A percentile compares a stretch with the other conserved stretches of the same genome.
phyloP scores from a whole-genome alignment of 2,329 filamentous ascomycete genomes.

The Hypoxylon sp. region DNA sequence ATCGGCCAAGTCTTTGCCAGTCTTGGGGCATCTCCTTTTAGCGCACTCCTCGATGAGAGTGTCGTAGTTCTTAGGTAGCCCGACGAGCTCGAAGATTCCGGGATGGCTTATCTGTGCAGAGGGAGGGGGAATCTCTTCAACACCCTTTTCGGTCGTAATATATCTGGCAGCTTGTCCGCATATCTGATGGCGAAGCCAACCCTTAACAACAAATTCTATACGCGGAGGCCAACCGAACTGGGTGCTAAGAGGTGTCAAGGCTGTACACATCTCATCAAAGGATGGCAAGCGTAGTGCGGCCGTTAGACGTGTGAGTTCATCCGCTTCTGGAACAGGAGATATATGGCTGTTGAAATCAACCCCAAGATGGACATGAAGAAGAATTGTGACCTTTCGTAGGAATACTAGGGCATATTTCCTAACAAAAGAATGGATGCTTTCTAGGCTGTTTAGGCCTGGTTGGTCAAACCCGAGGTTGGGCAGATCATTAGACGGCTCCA shows the following conservation, averaged over 20 bases:
- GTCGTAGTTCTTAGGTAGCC: conserved; percentile 92
- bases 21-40: conserved; percentile 84
- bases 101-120: conserved; percentile 78
- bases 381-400: conserved; percentile 84
- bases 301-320: conserved; percentile 86
- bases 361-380: conserved; percentile 89
- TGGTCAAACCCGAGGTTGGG: conserved; percentile 67
- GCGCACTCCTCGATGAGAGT: conserved; percentile 93
- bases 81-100: conserved; percentile 92
- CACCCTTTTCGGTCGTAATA: conserved; percentile 3
- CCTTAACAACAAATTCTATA: conserved; percentile 64
- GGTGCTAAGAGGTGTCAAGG: conserved; percentile 62
- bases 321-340: conserved; percentile 71
- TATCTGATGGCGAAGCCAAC: conserved; percentile 80
- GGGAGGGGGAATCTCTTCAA: conserved; percentile 47
- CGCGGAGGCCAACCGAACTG: conserved; percentile 64
- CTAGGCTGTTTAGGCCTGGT: conserved; percentile 65
- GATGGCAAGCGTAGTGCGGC: conserved; percentile 80
- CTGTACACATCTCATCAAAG: conserved; percentile 81
- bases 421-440: conserved; percentile 71
- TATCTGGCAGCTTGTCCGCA: conserved; percentile 50
- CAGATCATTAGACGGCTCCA: conserved; percentile 52
- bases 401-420: conserved; percentile 91
- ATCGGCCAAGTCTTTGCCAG: conserved; percentile 90
- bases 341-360: conserved; percentile 84